Conservation (phyloP, 306 rosid species). For the Styphnolobium japonicum region DNA sequence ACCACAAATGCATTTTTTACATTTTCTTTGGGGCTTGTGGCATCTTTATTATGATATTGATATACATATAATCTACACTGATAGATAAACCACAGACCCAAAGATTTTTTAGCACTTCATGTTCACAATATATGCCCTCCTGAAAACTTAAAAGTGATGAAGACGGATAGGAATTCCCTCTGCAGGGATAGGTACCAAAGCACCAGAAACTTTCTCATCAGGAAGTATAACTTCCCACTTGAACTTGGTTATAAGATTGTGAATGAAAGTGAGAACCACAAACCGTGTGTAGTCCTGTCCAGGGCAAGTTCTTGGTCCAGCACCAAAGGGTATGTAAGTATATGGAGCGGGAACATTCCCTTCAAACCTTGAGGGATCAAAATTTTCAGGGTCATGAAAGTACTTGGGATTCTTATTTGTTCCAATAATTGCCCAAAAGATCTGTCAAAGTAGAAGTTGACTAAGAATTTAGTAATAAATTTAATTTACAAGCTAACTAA, state of each 20-base stretch:
- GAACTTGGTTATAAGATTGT: constrained; percentile 34
- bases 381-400: constrained; percentile 35
- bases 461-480: neutral
- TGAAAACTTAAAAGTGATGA: neutral
- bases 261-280: constrained; percentile 37
- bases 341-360: constrained; percentile 29
- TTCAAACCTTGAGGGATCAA: constrained; percentile 48
- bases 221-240: constrained; percentile 31
- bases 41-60: neutral
- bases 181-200: constrained; percentile 16
- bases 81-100: neutral
- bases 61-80: neutral
- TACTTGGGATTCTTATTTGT: constrained; percentile 28
- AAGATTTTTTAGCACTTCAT: neutral
- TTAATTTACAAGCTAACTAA: neutral
- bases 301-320: constrained; percentile 40
- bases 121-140: neutral
- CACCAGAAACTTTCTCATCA: constrained; percentile 24
- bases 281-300: constrained; percentile 32
- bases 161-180: constrained; percentile 35
- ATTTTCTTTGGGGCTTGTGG: neutral
- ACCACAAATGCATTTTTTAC: neutral
- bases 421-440: constrained; percentile 39
- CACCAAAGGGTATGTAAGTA: constrained; percentile 38
- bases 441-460: no score